Percentiles rank a stretch among this genome's conserved stretches.
Evolutionary conservation across 176 grass and related monocot species (phyloP).

Genomic region (Carex kokanica): DNA sequence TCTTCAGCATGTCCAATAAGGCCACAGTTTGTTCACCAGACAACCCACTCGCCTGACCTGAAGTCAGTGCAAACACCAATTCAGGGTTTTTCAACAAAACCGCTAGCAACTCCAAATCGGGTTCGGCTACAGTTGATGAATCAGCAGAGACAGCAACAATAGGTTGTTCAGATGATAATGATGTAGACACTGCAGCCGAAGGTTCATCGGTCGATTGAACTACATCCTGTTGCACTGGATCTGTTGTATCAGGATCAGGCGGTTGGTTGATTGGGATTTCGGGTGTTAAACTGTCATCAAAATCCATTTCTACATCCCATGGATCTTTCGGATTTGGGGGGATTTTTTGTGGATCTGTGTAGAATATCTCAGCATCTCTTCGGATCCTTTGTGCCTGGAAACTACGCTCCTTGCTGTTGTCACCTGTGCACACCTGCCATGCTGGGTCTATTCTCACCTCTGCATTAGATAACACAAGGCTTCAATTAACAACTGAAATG

Average conservation of each 20-base stretch:
- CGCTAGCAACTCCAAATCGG: constrained; percentile 83
- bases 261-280: constrained; percentile 82
- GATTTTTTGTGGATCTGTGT: constrained; percentile 50
- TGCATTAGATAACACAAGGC: constrained; percentile 45
- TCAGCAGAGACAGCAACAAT: constrained; percentile 21
- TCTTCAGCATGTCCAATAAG: constrained; percentile 86
- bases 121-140: constrained; percentile 22
- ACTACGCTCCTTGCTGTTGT: constrained; percentile 78
- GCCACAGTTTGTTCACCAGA: constrained; percentile 59
- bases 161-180: constrained; percentile 31
- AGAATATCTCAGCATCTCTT: constrained; percentile 73
- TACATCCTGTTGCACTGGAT: constrained; percentile 37
- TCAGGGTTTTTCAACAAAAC: constrained; percentile 93
- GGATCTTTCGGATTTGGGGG: constrained; percentile 72
- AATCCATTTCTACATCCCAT: constrained; percentile 92
- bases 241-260: constrained; percentile 46
- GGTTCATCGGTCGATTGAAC: not conserved
- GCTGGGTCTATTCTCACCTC: constrained; percentile 52
- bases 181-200: not conserved
- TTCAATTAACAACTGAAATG: constrained; percentile 33
- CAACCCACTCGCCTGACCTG: constrained; percentile 39
- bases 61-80: constrained; percentile 88
- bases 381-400: constrained; percentile 72
- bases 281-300: constrained; percentile 79
- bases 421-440: constrained; percentile 65